These are phyloP conservation scores for Alternaria dauci DNA, from an alignment of 2,329 filamentous ascomycete genomes.

Conservation along the genomic window DNA sequence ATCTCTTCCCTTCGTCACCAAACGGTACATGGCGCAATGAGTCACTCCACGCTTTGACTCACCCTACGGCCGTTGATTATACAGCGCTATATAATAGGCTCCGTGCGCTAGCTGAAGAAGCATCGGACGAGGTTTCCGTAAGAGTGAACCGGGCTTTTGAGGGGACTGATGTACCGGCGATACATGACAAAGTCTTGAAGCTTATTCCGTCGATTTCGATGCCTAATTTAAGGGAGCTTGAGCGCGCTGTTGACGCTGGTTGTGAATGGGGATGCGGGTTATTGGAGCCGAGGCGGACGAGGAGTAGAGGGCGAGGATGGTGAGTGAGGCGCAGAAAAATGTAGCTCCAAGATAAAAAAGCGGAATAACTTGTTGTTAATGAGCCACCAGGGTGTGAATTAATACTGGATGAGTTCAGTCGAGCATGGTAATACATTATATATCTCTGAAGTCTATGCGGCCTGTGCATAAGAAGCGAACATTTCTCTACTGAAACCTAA, in stretches of 20 bases:
- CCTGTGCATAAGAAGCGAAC: background rate
- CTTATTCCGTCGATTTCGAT: slow-evolving; percentile 4
- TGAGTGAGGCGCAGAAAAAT: background rate
- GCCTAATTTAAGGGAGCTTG: slow-evolving; percentile 10
- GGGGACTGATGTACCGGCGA: slow-evolving; percentile 18
- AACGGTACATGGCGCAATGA: slow-evolving; percentile 20
- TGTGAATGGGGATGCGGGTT: slow-evolving; percentile 7
- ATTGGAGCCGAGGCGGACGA: background rate
- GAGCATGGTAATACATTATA: background rate
- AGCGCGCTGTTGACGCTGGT: background rate
- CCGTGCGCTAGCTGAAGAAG: background rate
- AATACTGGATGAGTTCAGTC: background rate
- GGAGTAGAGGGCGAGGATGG: background rate
- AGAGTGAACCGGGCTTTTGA: slow-evolving; percentile 23
- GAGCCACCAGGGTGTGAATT: no score
- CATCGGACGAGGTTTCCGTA: slow-evolving; percentile 1
- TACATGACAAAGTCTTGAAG: background rate
- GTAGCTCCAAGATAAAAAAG: no score
- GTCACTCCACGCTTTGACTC: background rate
- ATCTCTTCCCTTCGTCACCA: slow-evolving; percentile 18
- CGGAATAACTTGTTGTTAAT: background rate
- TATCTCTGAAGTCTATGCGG: background rate
- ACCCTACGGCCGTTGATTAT: slow-evolving; percentile 2
- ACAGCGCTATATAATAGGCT: background rate
- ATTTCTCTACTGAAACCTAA: background rate